A percentile compares a stretch with the other conserved stretches of the same genome.
Conservation (phyloP, 768 basidiomycete species). For the Kwoniella sp. region DNA sequence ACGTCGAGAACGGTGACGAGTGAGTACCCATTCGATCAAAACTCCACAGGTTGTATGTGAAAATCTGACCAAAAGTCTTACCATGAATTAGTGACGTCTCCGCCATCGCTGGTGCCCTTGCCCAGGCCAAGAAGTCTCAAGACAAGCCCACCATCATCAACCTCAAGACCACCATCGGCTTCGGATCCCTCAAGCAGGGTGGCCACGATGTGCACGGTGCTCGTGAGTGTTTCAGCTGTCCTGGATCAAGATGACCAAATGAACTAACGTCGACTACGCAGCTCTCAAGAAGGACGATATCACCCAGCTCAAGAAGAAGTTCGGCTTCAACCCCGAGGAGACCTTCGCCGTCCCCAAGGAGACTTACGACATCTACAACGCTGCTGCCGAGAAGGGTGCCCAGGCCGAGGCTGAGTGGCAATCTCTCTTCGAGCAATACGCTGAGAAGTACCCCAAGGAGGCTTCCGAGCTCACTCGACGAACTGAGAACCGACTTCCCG, state of each 20-base stretch:
- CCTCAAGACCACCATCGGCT: constrained; percentile 87
- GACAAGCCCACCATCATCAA: constrained; percentile 84
- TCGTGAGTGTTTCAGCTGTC: constrained; percentile 62
- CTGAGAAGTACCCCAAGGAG: constrained; percentile 77
- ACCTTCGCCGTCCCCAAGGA: constrained; percentile 76
- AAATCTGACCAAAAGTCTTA: constrained; percentile 6
- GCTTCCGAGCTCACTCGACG: constrained; percentile 83
- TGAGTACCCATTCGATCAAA: constrained; percentile 54
- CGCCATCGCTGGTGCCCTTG: constrained; percentile 76
- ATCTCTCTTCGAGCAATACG: constrained; percentile 67
- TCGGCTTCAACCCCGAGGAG: constrained; percentile 75
- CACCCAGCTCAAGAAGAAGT: constrained; percentile 75
- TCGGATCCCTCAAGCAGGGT: constrained; percentile 87
- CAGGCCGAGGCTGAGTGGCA: constrained; percentile 76
- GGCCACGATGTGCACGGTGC: constrained; percentile 89
- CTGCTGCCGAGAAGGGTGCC: constrained; percentile 72
- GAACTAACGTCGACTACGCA: constrained; percentile 48
- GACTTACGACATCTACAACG: constrained; percentile 70
- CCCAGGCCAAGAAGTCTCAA: constrained; percentile 72
- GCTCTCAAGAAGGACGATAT: constrained; percentile 94
- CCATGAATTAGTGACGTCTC: constrained; percentile 66
- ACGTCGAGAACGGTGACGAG: constrained; percentile 77
- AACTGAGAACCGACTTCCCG: constrained; percentile 77
- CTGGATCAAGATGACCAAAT: constrained; percentile 5
- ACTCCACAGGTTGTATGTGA: neutral